Conservation (phyloP, 179 eudicot genomes). For the Carnegiea gigantea region DNA sequence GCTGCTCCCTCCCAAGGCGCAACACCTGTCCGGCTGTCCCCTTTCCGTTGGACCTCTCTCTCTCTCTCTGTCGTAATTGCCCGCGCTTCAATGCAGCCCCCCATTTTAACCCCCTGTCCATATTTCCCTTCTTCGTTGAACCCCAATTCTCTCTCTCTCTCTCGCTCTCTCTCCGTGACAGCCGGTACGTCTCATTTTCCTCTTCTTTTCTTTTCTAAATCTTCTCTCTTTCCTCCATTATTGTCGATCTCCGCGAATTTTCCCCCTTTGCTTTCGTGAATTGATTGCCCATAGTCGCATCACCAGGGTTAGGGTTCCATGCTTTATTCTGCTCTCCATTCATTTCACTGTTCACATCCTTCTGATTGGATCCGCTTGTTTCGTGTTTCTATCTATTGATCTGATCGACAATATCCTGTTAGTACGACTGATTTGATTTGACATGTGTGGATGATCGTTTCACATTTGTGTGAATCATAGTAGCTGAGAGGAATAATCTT, state of each 20-base stretch:
- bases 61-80: not conserved
- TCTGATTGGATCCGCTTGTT: not conserved
- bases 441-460: not conserved
- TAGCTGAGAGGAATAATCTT: too few species aligned
- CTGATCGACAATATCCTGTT: not conserved
- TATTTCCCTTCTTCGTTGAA: not conserved
- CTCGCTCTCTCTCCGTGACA: slow-evolving; percentile 16
- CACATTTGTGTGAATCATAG: not conserved
- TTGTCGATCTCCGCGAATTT: not conserved
- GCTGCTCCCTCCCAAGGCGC: not conserved
- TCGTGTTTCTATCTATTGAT: not conserved
- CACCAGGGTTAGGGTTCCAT: slow-evolving; percentile 16
- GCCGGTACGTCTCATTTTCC: slow-evolving; percentile 19
- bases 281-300: too few species aligned
- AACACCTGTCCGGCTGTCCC: slow-evolving; percentile 16
- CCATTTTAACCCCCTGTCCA: slow-evolving; percentile 2
- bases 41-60: slow-evolving; percentile 13
- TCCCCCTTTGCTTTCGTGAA: not conserved
- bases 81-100: slow-evolving; percentile 1
- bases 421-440: not conserved
- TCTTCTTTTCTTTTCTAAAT: not conserved
- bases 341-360: not conserved
- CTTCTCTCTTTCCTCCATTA: not conserved
- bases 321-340: not conserved
- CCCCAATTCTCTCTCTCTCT: not conserved